Conservation (phyloP, 352 stramenopile genomes). For the Globisporangium irregulare region DNA sequence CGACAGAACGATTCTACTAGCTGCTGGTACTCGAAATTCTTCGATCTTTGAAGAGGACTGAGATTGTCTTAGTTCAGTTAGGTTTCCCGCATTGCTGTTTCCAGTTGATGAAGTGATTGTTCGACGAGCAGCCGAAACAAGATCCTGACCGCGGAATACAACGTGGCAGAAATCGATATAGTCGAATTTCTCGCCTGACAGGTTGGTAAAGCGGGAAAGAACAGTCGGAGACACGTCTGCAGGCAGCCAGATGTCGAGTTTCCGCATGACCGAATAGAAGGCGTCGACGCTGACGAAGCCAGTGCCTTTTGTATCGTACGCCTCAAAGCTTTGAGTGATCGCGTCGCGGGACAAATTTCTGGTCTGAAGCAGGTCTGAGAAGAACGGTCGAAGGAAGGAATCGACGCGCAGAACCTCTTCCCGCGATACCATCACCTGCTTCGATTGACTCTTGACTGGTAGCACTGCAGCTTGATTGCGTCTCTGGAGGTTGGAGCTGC, state of each 20-base stretch:
- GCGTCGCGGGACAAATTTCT: constrained; percentile 27
- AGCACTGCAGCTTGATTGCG: background rate
- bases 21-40: background rate
- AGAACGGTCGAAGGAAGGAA: constrained; percentile 41
- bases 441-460: background rate
- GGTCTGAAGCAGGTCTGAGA: constrained; percentile 45
- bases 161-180: constrained; percentile 72
- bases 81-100: background rate
- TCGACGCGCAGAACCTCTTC: constrained; percentile 49
- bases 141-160: constrained; percentile 13
- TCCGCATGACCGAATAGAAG: constrained; percentile 59
- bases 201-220: constrained; percentile 41
- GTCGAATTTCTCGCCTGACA: constrained; percentile 57
- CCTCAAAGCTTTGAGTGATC: constrained; percentile 40
- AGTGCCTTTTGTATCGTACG: constrained; percentile 55
- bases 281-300: constrained; percentile 67
- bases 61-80: background rate
- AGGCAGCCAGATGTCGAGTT: constrained; percentile 50
- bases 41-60: constrained; percentile 3
- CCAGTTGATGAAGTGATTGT: background rate
- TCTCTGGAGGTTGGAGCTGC: background rate
- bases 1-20: background rate
- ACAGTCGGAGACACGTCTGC: constrained; percentile 42
- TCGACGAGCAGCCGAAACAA: constrained; percentile 8
- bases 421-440: constrained; percentile 18